Conservation (phyloP, 2,329 filamentous ascomycete species). For the Cordyceps cicadae region DNA sequence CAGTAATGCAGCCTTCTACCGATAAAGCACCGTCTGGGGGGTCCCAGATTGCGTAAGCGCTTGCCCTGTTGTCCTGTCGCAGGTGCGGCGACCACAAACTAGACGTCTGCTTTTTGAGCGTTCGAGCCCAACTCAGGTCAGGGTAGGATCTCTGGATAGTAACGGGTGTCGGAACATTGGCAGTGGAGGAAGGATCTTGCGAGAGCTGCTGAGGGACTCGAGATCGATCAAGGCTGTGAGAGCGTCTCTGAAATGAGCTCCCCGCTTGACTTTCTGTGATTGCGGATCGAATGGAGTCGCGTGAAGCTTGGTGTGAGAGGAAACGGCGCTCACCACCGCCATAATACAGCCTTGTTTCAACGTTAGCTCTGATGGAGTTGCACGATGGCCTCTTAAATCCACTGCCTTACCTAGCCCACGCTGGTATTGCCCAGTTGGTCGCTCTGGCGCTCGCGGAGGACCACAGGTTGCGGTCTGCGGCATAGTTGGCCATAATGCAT, state of each 20-base stretch:
- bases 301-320: constrained; percentile 36
- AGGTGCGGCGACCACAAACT: constrained; percentile 69
- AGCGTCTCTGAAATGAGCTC: constrained; percentile 38
- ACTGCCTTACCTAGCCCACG: constrained; percentile 42
- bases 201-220: constrained; percentile 38
- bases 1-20: constrained; percentile 50
- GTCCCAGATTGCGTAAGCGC: constrained; percentile 58
- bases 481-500: constrained; percentile 39
- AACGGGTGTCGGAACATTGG: not conserved
- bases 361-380: constrained; percentile 7
- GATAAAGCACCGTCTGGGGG: constrained; percentile 63
- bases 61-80: constrained; percentile 51
- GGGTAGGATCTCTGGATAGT: constrained; percentile 1
- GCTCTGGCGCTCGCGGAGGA: constrained; percentile 42
- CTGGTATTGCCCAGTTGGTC: constrained; percentile 40
- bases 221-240: constrained; percentile 42
- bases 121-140: constrained; percentile 16
- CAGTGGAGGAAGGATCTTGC: constrained; percentile 25
- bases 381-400: not conserved
- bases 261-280: constrained; percentile 38
- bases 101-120: constrained; percentile 42
- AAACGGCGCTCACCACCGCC: constrained; percentile 53
- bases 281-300: constrained; percentile 39
- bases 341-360: constrained; percentile 51
- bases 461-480: constrained; percentile 44